Base-by-base conservation (phyloP, 441 rosid species). In the Bruguiera hainesii region DNA sequence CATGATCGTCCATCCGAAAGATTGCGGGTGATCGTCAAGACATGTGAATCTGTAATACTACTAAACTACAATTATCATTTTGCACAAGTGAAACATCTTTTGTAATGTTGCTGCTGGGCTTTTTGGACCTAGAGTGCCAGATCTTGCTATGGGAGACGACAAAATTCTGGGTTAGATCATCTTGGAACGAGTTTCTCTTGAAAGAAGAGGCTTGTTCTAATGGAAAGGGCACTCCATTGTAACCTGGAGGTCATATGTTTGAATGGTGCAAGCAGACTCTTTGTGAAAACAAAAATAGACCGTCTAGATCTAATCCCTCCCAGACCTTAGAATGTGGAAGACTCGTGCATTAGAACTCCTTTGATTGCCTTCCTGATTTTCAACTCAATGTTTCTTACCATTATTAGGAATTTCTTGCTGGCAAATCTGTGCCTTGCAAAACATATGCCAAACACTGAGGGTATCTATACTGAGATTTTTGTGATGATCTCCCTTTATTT, bases 141-240 rank as follows among this genome's bases (percentile, higher is more conserved):
- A 71, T 73, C 68, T 60, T 66, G 56, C 56, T 55, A 13, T 53
- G 65, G 31, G 53, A 9, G 73, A 64, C 42, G 25, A 46, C 37
- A 15, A 56, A 23, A 56, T 49, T 65, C 63, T 33, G 59, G 68
- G 70, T 58, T 55, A 29, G 48, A 65, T 75, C 35, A 60, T 53
- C 35, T 35, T 65, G 25, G 7, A 29, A 20, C 53, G 67, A 62
- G 26, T 65, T 56, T 63, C 23, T 18, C 42, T n/a, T 13, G 30
- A n/a, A 37, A 70, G 59, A 42, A 13, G 15, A 3, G 48, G 15
- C 18, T 13, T 42, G 4, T 13, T 42, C 16, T 42, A 13, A 42
- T 4, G 4, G 15, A 11, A 42, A 37, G 16, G 15, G 13, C 10
- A 11, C 15, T 37, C 10, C 15, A 37, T 9, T 37, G 46, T 10